A percentile compares a stretch with the other conserved stretches of the same genome.
Evolutionary conservation across 192 early-diverging fungal genomes (phyloP).

Genomic region (Podila verticillata): DNA sequence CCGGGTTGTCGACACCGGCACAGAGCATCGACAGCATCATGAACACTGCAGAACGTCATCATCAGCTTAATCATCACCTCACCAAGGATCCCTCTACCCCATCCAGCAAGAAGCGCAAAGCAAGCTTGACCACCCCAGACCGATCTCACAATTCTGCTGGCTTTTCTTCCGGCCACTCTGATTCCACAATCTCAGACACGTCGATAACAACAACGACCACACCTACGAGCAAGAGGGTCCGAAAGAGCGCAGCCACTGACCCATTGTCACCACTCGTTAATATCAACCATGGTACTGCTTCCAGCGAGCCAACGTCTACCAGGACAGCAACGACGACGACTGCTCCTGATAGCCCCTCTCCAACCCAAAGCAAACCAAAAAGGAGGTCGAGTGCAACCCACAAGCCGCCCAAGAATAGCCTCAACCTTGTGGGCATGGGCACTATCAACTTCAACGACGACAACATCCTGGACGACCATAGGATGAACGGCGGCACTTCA

Average conservation of each 20-base stretch:
- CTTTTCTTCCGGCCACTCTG: not conserved
- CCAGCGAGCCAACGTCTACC: too few species aligned
- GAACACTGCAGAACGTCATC: not conserved
- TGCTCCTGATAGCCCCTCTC: too few species aligned
- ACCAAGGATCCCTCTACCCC: not conserved
- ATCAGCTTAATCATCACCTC: not conserved
- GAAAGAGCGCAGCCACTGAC: conserved; percentile 1
- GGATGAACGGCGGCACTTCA: not conserved
- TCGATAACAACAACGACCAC: not conserved
- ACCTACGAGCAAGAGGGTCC: not conserved
- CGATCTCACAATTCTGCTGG: not conserved
- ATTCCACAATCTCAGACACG: not conserved
- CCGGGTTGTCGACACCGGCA: not conserved
- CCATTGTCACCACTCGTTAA: not conserved
- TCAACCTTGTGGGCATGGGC: not conserved
- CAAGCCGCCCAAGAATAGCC: not conserved
- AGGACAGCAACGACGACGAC: too few species aligned
- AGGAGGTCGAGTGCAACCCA: not conserved
- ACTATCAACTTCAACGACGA: not conserved
- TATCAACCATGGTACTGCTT: too few species aligned
- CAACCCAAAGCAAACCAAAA: not conserved
- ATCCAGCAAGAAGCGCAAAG: not conserved
- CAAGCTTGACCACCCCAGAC: not conserved
- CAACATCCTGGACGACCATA: not conserved
- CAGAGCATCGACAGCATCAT: not conserved